Base-by-base conservation (phyloP, 805 yeast genomes). In the Osmozyma mogii region DNA sequence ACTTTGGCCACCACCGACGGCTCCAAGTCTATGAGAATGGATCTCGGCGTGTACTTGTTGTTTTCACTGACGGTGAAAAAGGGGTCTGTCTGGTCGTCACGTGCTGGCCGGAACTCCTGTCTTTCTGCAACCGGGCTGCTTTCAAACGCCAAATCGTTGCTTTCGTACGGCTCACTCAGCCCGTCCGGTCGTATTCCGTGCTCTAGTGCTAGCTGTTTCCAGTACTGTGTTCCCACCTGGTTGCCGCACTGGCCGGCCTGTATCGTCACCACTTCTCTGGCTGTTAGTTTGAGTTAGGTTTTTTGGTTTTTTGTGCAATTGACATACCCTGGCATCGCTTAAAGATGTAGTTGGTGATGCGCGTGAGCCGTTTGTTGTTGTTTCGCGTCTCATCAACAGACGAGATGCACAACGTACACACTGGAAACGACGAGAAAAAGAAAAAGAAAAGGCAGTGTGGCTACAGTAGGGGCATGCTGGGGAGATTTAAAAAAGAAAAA, bases 241-340 rank as follows among this genome's bases (percentile, higher is more conserved):
- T 92, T 92, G 34, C 98, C 98, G 61, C 98, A 92, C 58, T 92
- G 98, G 15, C 95, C 95, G 8, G 75, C 74, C 44, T 80, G 88
- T 8, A 81, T 53, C 2, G 88, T 78, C 23, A 81, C 64, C 3
- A 80, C 73, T 51, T 81, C 87, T 7, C 88, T 61, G 22, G 5
- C 1, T 12, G 54, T 50, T 54, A 50, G 59, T 52, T 39, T 7
- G 12, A 17, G 13, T 11, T 10, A n/a, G n/a, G n/a, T n/a, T n/a
- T n/a, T 22, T 14, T 11, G 7, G 13, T 10, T 18, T 24, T 18
- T 9, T 10, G 18, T 20, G 12, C 17, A 13, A 9, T 7, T 13
- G 8, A 49, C 55, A 25, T 50, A 50, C 55, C 55, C 55, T 28
- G 55, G 53, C 55, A 50, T 50, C 16, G 4, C 24, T 16, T 6